Percentiles rank a stretch among this genome's conserved stretches.
These are phyloP conservation scores for Phytophthora fragariaefolia DNA, from an alignment of 352 stramenopile species.

Conservation along the genomic window DNA sequence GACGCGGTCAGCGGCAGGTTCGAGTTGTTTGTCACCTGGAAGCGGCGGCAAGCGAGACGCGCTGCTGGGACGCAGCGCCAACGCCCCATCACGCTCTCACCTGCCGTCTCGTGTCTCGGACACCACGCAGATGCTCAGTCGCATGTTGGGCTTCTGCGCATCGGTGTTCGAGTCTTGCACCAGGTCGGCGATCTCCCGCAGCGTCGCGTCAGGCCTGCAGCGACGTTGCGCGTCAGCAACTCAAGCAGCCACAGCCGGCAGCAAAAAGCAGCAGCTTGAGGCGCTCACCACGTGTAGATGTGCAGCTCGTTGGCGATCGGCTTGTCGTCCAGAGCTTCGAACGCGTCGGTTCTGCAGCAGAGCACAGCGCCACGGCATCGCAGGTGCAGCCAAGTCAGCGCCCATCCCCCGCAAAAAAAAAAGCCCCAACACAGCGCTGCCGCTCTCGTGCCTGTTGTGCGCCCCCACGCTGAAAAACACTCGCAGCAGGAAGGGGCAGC, in stretches of 20 bases:
- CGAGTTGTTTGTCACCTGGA: too few relatives aligned
- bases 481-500: conserved; percentile 73
- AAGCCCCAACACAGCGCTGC: background rate
- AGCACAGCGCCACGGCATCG: conserved; percentile 4
- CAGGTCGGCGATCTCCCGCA: conserved; percentile 76
- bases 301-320: conserved; percentile 70
- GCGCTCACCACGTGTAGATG: conserved; percentile 83
- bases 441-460: conserved; percentile 52
- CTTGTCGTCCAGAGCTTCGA: conserved; percentile 57
- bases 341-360: conserved; percentile 59
- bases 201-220: conserved; percentile 66
- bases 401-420: background rate
- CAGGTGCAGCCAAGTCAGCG: conserved; percentile 10
- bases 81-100: too few relatives aligned
- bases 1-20: conserved; percentile 14
- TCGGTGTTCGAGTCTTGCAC: conserved; percentile 69
- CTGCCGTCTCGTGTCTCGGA: conserved; percentile 57
- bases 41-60: too few relatives aligned
- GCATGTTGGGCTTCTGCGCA: conserved; percentile 55
- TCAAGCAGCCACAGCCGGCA: background rate
- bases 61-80: too few relatives aligned
- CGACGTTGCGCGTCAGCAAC: background rate
- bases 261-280: too few relatives aligned
- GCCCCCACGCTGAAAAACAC: conserved; percentile 66
- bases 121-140: conserved; percentile 71